Evolutionary conservation across 305 asterid species (phyloP).

Genomic region (Coffea humblotiana): DNA sequence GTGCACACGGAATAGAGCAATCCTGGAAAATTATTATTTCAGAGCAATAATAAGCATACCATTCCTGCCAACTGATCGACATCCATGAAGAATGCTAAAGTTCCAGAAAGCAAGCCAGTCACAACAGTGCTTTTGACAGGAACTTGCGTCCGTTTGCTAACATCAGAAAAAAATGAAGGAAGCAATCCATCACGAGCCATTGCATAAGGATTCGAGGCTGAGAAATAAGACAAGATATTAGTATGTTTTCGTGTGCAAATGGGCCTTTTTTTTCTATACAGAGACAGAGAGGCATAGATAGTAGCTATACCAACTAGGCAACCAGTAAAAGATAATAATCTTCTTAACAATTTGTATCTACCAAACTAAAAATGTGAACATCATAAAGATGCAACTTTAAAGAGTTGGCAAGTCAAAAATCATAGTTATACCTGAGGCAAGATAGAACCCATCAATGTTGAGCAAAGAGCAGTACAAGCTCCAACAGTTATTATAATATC

Average conservation of each 20-base stretch:
- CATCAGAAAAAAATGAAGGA: slow-evolving; percentile 84
- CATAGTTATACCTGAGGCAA: slow-evolving; percentile 72
- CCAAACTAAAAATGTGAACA: neutral
- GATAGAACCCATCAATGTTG: slow-evolving; percentile 90
- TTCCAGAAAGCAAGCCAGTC: slow-evolving; percentile 70
- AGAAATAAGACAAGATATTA: slow-evolving; percentile 7
- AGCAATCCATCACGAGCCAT: slow-evolving; percentile 98
- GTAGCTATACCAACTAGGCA: neutral
- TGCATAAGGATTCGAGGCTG: slow-evolving; percentile 96
- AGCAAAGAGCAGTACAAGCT: slow-evolving; percentile 89
- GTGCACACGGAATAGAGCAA: too few relatives aligned
- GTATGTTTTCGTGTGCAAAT: neutral
- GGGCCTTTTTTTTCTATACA: neutral
- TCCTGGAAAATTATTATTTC: neutral
- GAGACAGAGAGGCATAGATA: neutral
- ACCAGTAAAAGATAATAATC: too few relatives aligned
- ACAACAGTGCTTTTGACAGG: slow-evolving; percentile 83
- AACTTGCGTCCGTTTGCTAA: slow-evolving; percentile 63
- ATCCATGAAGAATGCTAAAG: slow-evolving; percentile 83
- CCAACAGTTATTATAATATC: slow-evolving; percentile 68
- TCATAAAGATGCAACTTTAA: neutral
- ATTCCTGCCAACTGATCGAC: slow-evolving; percentile 93
- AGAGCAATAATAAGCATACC: slow-evolving; percentile 38
- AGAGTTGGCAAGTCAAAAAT: neutral
- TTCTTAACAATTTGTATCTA: neutral